Conservation (phyloP, 2,329 filamentous ascomycete genomes). For the Trichophyton mentagrophytes region DNA sequence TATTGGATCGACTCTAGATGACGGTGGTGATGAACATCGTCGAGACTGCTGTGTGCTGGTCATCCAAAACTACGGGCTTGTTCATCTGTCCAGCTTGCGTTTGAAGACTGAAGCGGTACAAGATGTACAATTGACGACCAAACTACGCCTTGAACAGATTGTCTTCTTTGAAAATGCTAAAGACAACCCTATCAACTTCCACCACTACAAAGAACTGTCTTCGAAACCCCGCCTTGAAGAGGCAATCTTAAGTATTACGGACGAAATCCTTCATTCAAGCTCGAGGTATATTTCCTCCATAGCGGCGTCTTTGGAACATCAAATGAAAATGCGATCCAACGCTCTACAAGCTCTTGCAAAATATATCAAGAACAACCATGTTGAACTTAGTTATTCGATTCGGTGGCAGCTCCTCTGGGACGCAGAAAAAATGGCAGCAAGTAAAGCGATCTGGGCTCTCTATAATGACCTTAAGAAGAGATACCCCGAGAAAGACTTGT, state of each 20-base stretch:
- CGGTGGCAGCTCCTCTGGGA: slow-evolving; percentile 77
- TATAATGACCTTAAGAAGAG: slow-evolving; percentile 55
- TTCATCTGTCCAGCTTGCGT: slow-evolving; percentile 34
- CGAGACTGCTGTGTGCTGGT: slow-evolving; percentile 39
- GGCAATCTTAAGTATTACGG: slow-evolving; percentile 66
- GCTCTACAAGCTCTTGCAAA: slow-evolving; percentile 63
- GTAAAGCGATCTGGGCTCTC: slow-evolving; percentile 63
- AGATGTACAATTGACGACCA: slow-evolving; percentile 50
- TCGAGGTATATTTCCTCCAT: slow-evolving; percentile 61
- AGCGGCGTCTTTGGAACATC: slow-evolving; percentile 65
- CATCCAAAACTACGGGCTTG: slow-evolving; percentile 45
- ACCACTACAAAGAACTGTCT: slow-evolving; percentile 56
- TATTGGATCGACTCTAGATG: slow-evolving; percentile 39
- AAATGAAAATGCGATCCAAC: slow-evolving; percentile 58
- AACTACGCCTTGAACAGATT: slow-evolving; percentile 83
- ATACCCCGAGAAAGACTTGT: slow-evolving; percentile 51
- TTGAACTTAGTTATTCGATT: slow-evolving; percentile 52
- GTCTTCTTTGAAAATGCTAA: slow-evolving; percentile 78
- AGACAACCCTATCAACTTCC: slow-evolving; percentile 79
- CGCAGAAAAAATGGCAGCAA: slow-evolving; percentile 79
- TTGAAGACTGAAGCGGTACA: slow-evolving; percentile 16
- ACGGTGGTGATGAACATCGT: slow-evolving; percentile 27
- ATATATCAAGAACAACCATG: slow-evolving; percentile 52
- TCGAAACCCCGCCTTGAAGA: slow-evolving; percentile 55
- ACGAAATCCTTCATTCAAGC: slow-evolving; percentile 66